Evolutionary conservation across 495 filamentous ascomycete genomes (phyloP), one percentile per base, ranked within the genome.

Genomic region (Rostrohypoxylon terebratum): DNA sequence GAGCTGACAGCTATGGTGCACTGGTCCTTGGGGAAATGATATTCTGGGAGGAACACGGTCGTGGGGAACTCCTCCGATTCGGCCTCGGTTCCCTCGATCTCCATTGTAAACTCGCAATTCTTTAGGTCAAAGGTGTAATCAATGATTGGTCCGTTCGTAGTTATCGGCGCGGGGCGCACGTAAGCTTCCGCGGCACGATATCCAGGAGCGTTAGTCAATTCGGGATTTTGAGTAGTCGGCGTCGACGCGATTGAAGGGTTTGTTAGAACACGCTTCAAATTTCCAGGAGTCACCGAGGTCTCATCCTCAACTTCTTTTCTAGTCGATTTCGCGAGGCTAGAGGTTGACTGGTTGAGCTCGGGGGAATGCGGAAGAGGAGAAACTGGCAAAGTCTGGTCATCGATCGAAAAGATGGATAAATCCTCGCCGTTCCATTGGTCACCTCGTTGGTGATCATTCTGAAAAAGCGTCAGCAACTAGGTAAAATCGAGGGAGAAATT

Each of bases 381-480:
- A 78, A 86, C 78, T 13, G 89, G 88, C 0, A 97, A 83, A 23
- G 89, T 85, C 21, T 87, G 87, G 76, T 99, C 96, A 71, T 99
- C 94, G 2, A 84, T 66, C 0, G 93, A 97, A 75, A 88, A 92
- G 36, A 99, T 96, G 7, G 93, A 97, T 16, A 99, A 83, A 81
- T 99, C 96, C 74, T 99, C 96, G 31, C 96, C 96, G 69, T 99
- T 98, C 96, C 96, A 99, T 48, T 93, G 89, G 75, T 99, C 96
- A 36, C 96, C 96, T 84, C 92, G 92, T 75, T 91, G 84, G 72
- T 99, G 96, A 61, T 90, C 90, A 77, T 98, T 99, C 85, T 92
- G 45, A 6, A 42, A 53, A 3, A 33, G 9, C 4, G 44, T 77
- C 54, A 71, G 73, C 51, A 53, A 23, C 1, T 11, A 53, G 38